Base-by-base conservation (phyloP, 2,329 filamentous ascomycete genomes). In the Juglanconis sp. region DNA sequence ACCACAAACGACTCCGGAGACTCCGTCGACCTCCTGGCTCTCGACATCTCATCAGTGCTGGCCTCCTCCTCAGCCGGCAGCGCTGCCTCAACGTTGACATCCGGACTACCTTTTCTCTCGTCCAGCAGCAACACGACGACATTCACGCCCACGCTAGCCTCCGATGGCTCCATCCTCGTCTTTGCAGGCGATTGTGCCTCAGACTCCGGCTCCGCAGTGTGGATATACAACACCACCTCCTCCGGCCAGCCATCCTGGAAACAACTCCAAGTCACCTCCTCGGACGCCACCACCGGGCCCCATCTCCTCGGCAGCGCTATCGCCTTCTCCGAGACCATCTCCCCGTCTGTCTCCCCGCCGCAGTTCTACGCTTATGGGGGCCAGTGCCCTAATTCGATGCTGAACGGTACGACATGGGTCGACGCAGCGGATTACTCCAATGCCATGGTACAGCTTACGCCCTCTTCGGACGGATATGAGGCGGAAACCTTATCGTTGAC, bases 321-420 rank as follows among this genome's bases (percentile, higher is more conserved):
- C 56, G 80, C 87, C 31, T 96, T 92, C 71, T 88, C 91, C 24
- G 81, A 80, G 36, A 82, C 79, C 40, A 76, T 85, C 51, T 79
- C 79, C 42, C 84, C 81, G 0, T 71, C 75, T 34, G 76, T 81
- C 61, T 81, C 82, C 9, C 74, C 79, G 48, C 82, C 85, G 0
- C 79, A 79, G 10, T 75, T 89, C 24, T 96, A 92, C 70, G 77
- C 88, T 6, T 97, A 96, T 73, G 94, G 92, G 40, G 94, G 94
- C 66, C 96, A 97, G 92, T 98, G 94, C 68, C 88, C 89, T 3
- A 65, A 66, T 3, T 73, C 77, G 24, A 70, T 74, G 17, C 69
- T 75, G 6, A 79, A 79, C 35, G 66, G 70, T 1, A 68, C 73
- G 1, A 73, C 75, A 17, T 92, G 91, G 88, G 84, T 90, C 63